These are phyloP conservation scores for Trichoderma citrinoviride DNA, from an alignment of 2,329 filamentous ascomycete species.

Conservation along the genomic window DNA sequence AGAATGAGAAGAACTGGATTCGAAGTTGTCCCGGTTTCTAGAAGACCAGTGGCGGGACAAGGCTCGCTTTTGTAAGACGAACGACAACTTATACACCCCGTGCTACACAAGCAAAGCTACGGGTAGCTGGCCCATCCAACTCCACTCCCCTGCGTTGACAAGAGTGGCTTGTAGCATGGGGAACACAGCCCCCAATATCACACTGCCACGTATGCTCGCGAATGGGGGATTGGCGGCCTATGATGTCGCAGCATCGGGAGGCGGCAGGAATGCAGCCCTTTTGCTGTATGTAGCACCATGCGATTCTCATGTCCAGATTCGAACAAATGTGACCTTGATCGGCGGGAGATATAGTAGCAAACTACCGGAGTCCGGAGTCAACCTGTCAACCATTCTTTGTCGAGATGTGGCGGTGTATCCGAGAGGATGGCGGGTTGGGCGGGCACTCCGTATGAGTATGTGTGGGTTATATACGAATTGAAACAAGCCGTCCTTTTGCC, in stretches of 20 bases:
- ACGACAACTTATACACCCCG: background rate
- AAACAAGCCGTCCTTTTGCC: background rate
- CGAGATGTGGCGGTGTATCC: constrained; percentile 9
- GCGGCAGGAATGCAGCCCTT: background rate
- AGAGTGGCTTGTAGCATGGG: constrained; percentile 17
- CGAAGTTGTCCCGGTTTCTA: background rate
- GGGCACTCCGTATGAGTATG: constrained; percentile 7
- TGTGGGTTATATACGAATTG: background rate
- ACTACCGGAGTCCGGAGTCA: no score
- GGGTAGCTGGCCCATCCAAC: background rate
- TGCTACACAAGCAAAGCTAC: background rate
- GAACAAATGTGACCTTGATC: background rate
- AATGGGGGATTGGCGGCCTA: constrained; percentile 4
- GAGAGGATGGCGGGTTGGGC: background rate
- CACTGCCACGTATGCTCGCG: constrained; percentile 20
- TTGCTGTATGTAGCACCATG: background rate
- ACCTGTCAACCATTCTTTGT: no score
- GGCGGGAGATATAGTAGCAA: no score
- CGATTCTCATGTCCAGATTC: background rate
- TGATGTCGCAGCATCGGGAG: background rate
- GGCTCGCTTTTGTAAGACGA: background rate
- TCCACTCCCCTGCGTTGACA: constrained; percentile 17
- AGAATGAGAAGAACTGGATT: background rate
- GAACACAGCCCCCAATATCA: constrained; percentile 21
- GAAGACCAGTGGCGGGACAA: background rate